Percentiles rank a stretch among this genome's conserved stretches.
Conservation (phyloP, 805 yeast genomes). For the Lachancea mirantina region DNA sequence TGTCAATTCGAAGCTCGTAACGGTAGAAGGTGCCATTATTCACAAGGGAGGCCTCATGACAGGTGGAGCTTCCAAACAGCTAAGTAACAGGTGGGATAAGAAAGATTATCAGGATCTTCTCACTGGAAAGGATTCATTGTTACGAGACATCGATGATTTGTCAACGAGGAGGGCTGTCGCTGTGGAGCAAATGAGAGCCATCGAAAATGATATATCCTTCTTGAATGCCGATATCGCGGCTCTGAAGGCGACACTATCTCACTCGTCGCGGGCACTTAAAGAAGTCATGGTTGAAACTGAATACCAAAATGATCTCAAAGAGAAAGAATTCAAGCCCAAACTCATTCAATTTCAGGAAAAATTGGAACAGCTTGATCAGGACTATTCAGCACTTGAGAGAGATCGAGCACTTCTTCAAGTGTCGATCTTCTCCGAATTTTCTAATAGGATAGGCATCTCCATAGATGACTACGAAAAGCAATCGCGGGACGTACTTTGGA, state of each 20-base stretch:
- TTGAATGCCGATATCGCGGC: conserved; percentile 41
- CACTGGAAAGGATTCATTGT: conserved; percentile 43
- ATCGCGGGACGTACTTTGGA: conserved; percentile 52
- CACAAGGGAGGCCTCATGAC: conserved; percentile 88
- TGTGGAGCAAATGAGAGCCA: conserved; percentile 47
- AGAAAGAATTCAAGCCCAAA: conserved; percentile 25
- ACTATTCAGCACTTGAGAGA: conserved; percentile 24
- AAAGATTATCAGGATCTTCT: conserved; percentile 51
- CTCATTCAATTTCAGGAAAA: conserved; percentile 21
- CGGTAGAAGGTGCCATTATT: conserved; percentile 78
- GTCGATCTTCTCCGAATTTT: conserved; percentile 46
- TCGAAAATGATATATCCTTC: conserved; percentile 48
- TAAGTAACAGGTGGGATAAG: conserved; percentile 61
- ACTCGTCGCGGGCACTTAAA: conserved; percentile 37
- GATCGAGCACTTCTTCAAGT: conserved; percentile 36
- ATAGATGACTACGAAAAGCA: conserved; percentile 65
- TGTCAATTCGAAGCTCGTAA: conserved; percentile 59
- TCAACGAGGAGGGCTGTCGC: conserved; percentile 40
- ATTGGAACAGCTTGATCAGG: conserved; percentile 15
- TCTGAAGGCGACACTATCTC: conserved; percentile 39
- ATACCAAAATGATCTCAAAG: conserved; percentile 36
- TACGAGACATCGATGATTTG: conserved; percentile 38
- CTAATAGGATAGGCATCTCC: conserved; percentile 45
- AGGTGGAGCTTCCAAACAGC: conserved; percentile 63
- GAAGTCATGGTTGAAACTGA: conserved; percentile 45